Percentiles rank a stretch among this genome's conserved stretches.
phyloP scores from a whole-genome alignment of 371 early-diverging fungal species.

The Apophysomyces trapeziformis region DNA sequence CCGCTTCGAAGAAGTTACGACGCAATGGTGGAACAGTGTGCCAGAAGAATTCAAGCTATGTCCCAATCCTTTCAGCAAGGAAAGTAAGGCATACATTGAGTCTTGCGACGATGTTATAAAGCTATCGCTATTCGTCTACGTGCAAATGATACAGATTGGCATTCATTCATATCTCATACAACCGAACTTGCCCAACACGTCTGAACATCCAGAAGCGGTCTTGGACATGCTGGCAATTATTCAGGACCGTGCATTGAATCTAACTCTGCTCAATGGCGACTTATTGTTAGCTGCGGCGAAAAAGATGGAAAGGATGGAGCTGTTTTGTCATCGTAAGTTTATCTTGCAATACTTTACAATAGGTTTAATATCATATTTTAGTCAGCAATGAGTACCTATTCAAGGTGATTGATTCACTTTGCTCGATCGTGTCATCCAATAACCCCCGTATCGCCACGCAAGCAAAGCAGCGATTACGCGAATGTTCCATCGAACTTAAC shows the following conservation, averaged over 20 bases:
- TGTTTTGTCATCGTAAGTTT: neutral
- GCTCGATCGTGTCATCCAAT: neutral
- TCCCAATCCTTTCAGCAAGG: neutral
- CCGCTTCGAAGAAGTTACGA: neutral
- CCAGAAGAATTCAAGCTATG: neutral
- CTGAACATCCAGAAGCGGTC: neutral
- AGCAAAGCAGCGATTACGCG: neutral
- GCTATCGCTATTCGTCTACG: neutral
- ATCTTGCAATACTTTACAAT: neutral
- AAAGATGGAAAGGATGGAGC: neutral
- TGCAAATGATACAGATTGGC: slow-evolving; percentile 1
- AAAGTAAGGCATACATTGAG: neutral
- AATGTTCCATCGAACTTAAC: neutral
- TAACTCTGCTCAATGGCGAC: neutral
- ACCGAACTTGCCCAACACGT: neutral
- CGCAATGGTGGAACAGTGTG: neutral
- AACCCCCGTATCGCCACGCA: neutral
- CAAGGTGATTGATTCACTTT: neutral
- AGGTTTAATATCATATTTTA: neutral
- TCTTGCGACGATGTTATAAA: neutral
- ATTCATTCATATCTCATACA: neutral
- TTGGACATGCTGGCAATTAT: slow-evolving; percentile 2
- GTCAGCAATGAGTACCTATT: neutral
- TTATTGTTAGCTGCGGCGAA: neutral
- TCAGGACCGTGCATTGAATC: slow-evolving; percentile 1